A percentile compares a stretch with the other conserved stretches of the same genome.
Evolutionary conservation across 164 flowering plant species (phyloP).

Genomic region (Kingdonia uniflora): DNA sequence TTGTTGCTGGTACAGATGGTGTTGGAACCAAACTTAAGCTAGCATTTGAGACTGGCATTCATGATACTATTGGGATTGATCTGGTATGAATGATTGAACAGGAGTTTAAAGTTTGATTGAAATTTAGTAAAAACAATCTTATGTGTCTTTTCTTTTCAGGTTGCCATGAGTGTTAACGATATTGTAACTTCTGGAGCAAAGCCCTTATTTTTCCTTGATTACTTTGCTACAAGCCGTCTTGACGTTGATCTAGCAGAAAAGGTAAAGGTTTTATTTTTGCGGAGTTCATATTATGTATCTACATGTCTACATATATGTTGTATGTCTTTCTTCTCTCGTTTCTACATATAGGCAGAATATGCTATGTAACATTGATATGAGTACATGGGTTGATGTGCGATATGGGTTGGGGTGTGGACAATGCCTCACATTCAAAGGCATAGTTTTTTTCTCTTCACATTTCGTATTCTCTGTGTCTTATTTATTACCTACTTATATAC

Average conservation of each 20-base stretch:
- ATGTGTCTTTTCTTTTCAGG: constrained; percentile 31
- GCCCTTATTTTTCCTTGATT: constrained; percentile 93
- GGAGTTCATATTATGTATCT: not conserved
- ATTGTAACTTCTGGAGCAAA: constrained; percentile 96
- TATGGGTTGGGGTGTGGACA: too few species aligned
- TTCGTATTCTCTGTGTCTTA: too few species aligned
- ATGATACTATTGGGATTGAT: constrained; percentile 95
- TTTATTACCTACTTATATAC: too few species aligned
- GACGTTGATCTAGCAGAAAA: constrained; percentile 98
- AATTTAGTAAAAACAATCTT: not conserved
- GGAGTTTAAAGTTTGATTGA: not conserved
- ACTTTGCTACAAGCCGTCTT: constrained; percentile 89
- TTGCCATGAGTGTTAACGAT: constrained; percentile 98
- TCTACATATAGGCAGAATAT: too few species aligned
- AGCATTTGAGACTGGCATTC: constrained; percentile 96
- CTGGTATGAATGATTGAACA: constrained; percentile 43
- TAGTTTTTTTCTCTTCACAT: too few species aligned
- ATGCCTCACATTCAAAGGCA: too few species aligned
- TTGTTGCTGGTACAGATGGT: constrained; percentile 99
- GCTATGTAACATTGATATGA: too few species aligned
- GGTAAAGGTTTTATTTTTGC: constrained; percentile 23
- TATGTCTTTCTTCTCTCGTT: too few species aligned
- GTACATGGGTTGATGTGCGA: too few species aligned
- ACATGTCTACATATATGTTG: too few species aligned
- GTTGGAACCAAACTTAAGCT: constrained; percentile 96